Evolutionary conservation across 768 basidiomycete genomes (phyloP), one percentile per base, ranked within the genome.

Genomic region (Amyloporia xantha): DNA sequence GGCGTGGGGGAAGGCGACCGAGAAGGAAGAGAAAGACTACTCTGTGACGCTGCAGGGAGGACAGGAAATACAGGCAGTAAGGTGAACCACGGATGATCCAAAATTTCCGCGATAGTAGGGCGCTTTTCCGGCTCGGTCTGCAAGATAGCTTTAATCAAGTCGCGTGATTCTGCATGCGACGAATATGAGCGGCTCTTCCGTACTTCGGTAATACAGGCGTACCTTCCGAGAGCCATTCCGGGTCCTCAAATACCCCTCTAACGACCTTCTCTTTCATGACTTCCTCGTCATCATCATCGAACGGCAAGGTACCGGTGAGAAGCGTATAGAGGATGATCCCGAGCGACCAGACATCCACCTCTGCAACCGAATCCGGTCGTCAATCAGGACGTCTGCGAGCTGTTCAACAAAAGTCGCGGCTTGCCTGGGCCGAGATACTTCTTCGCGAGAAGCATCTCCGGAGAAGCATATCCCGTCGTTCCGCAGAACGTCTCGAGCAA

Each of bases 271-370:
- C 70, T 53, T 84, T 84, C 91, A 95, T 95, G 11, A 84, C 63
- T 35, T 67, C 65, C 67, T 92, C 90, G 62, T 93, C 84, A 49
- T 94, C 92, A 56, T 93, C 87, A 58, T 93, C 91, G 59, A 92
- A 94, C 1, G 91, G 91, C 15, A 94, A 68, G 7, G 87, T 89
- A 66, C 93, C 94, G 0, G 91, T 92, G 38, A 96, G 74, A 26
- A 96, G 76, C 44, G 84, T 86, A 62, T 93, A 95, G 11, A 97
- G 71, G 45, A 97, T 96, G 53, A 96, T 78, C 0, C 93, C 93
- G 43, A 95, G 73, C 4, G 93, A 97, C 93, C 93, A 97, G 27
- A 94, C 74, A 61, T 97, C 93, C 41, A 95, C 92, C 77, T 97
- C 93, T 88, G 67, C 10, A 38, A n/a, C n/a, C n/a, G n/a, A n/a